A percentile compares a stretch with the other conserved stretches of the same genome.
Conservation (phyloP, 129 eudicot species). For the Flaveria bidentis region DNA sequence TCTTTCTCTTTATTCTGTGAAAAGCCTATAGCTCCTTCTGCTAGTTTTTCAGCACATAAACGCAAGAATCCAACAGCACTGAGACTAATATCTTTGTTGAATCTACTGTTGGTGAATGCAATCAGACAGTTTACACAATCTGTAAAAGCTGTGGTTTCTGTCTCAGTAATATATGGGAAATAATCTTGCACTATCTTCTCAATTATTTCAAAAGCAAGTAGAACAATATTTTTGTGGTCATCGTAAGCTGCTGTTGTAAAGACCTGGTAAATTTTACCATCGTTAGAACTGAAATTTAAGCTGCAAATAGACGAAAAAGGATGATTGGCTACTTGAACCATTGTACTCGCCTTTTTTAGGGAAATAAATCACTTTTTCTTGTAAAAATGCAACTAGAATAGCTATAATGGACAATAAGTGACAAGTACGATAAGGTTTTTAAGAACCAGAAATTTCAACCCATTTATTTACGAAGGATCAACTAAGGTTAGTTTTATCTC, state of each 20-base stretch:
- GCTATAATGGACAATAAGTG: not conserved
- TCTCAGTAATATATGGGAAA: conserved; percentile 94
- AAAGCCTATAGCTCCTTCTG: conserved; percentile 88
- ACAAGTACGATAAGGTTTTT: not conserved
- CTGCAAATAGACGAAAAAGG: conserved; percentile 53
- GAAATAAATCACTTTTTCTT: conserved; percentile 12
- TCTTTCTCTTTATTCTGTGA: conserved; percentile 54
- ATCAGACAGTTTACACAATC: conserved; percentile 94
- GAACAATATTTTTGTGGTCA: conserved; percentile 94
- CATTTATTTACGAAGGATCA: not conserved
- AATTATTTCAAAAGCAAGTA: conserved; percentile 84
- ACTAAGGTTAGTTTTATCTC: conserved; percentile 1
- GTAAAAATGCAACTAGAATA: conserved; percentile 22
- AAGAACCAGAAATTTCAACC: not conserved
- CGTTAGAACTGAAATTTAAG: conserved; percentile 34
- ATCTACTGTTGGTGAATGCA: conserved; percentile 86
- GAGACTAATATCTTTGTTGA: conserved; percentile 91
- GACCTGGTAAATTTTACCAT: conserved; percentile 52
- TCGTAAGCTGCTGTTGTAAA: conserved; percentile 97
- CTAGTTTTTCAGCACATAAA: conserved; percentile 94
- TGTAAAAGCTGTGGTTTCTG: conserved; percentile 95
- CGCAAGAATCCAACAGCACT: conserved; percentile 91
- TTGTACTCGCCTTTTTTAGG: not conserved
- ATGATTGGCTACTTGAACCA: conserved; percentile 19
- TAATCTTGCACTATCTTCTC: conserved; percentile 97